Conservation (phyloP, 148 eudicot species). For the Drosera capensis region DNA sequence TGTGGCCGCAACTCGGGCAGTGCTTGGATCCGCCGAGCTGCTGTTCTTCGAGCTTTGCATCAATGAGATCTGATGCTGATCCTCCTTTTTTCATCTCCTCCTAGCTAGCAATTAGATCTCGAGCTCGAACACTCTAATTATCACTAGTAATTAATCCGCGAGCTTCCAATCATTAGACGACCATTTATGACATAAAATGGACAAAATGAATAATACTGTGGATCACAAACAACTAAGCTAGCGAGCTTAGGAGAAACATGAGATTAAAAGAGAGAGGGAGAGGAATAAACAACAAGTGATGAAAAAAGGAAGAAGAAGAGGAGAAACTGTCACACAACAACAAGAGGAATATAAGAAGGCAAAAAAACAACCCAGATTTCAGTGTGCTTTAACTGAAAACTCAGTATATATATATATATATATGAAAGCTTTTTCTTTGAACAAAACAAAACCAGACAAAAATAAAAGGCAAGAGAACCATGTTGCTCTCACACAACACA, state of each 20-base stretch:
- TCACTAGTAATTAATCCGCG: no score
- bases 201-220: not conserved
- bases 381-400: not conserved
- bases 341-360: not conserved
- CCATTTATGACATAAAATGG: not conserved
- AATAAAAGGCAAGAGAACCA: no score
- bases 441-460: no score
- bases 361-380: not conserved
- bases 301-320: not conserved
- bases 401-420: not conserved
- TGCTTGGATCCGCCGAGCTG: slow-evolving; percentile 80
- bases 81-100: slow-evolving; percentile 3
- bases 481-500: no score
- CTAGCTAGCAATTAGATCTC: no score
- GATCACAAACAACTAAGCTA: not conserved
- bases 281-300: not conserved
- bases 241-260: not conserved
- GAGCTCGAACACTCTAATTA: no score
- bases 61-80: slow-evolving; percentile 63
- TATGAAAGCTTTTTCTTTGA: not conserved
- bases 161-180: no score
- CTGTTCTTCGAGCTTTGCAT: slow-evolving; percentile 95
- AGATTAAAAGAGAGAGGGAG: not conserved
- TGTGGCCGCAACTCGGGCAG: slow-evolving; percentile 95
- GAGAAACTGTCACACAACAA: not conserved